Percentiles rank a stretch among this genome's conserved stretches.
phyloP scores from a whole-genome alignment of 2,329 filamentous ascomycete species.

The Paraphaeosphaeria sporulosa region DNA sequence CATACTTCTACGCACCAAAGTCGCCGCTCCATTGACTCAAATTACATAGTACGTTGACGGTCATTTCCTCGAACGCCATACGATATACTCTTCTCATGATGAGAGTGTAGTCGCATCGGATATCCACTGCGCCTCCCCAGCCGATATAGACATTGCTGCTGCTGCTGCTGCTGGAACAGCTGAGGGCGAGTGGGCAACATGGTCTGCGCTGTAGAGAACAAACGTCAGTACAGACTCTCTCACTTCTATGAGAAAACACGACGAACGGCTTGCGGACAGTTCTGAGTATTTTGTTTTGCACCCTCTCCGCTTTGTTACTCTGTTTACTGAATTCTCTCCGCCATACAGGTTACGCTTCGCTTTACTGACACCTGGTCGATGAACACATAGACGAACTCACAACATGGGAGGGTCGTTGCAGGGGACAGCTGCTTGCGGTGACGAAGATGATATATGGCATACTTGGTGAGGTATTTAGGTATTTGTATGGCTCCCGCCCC shows the following conservation, averaged over 20 bases:
- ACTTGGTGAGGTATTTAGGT: background rate
- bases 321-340: background rate
- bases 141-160: constrained; percentile 34
- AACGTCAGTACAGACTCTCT: no score
- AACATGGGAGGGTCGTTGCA: constrained; percentile 23
- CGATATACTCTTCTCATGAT: constrained; percentile 30
- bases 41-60: background rate
- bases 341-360: constrained; percentile 25
- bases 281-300: background rate
- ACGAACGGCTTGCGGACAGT: background rate
- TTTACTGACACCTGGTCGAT: constrained; percentile 34
- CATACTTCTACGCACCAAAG: background rate
- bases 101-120: constrained; percentile 30
- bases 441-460: constrained; percentile 1
- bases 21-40: background rate
- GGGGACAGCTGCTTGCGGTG: constrained; percentile 24
- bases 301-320: background rate
- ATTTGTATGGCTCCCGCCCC: background rate
- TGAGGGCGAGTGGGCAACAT: no score
- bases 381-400: constrained; percentile 22
- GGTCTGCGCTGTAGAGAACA: no score
- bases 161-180: no score
- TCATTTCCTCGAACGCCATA: background rate
- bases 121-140: constrained; percentile 28
- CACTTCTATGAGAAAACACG: background rate